Conservation (phyloP, 208 protist species). For the Crithidia expoeki region DNA sequence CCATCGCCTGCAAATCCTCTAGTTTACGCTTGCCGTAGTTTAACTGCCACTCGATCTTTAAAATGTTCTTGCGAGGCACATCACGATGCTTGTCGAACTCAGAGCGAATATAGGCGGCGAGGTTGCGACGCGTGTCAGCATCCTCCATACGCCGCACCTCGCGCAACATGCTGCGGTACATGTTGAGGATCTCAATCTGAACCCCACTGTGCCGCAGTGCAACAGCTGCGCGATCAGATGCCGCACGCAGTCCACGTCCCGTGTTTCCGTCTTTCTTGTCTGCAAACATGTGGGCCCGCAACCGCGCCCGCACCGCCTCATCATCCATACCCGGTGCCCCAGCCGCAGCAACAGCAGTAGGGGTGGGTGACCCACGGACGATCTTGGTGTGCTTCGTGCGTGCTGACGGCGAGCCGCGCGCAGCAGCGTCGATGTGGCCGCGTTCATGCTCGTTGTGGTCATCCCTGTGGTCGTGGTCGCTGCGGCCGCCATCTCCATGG, state of each 20-base stretch:
- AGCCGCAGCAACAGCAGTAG: not conserved
- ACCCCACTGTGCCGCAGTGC: conserved; percentile 70
- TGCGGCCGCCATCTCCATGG: not conserved
- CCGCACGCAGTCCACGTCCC: not conserved
- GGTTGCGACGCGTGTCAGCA: conserved; percentile 43
- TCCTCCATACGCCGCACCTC: conserved; percentile 69
- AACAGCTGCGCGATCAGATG: not conserved
- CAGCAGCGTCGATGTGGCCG: not conserved
- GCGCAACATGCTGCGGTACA: conserved; percentile 74
- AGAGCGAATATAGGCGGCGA: conserved; percentile 63
- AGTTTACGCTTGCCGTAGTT: conserved; percentile 82
- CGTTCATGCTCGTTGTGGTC: not conserved
- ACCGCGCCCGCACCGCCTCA: conserved; percentile 18
- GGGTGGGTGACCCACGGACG: not conserved
- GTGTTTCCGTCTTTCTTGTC: not conserved
- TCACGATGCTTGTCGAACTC: conserved; percentile 75
- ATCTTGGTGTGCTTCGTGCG: conserved; percentile 2
- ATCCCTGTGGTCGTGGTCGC: not conserved
- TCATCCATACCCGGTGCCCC: not conserved
- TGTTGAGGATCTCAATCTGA: conserved; percentile 69
- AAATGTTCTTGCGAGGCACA: conserved; percentile 67
- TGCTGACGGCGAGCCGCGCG: not conserved
- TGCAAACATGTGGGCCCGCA: conserved; percentile 26
- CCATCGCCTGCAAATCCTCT: conserved; percentile 80
- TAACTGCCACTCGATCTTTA: conserved; percentile 85